Percentiles rank a stretch among this genome's conserved stretches.
Conservation (phyloP, 1,139 yeast genomes). For the Sugiyamaella japonica region DNA sequence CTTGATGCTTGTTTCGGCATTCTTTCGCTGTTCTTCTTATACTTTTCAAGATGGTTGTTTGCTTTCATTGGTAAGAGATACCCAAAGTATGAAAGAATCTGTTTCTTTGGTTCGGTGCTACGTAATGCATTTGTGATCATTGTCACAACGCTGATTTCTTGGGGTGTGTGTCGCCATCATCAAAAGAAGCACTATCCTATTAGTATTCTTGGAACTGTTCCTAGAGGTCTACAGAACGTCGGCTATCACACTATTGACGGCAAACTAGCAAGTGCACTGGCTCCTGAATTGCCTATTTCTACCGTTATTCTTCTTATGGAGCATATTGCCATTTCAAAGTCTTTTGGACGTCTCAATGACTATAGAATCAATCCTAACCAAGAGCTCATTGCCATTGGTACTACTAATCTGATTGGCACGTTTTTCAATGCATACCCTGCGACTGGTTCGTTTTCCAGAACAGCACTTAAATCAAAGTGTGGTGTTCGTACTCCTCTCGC, state of each 20-base stretch:
- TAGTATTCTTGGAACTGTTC: slow-evolving; percentile 70
- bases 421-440: slow-evolving; percentile 94
- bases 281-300: slow-evolving; percentile 81
- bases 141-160: slow-evolving; percentile 72
- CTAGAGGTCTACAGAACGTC: slow-evolving; percentile 74
- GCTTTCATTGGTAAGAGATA: slow-evolving; percentile 63
- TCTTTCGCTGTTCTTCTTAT: slow-evolving; percentile 66
- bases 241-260: slow-evolving; percentile 69
- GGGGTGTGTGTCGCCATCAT: slow-evolving; percentile 54
- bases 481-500: slow-evolving; percentile 95
- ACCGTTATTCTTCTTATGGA: slow-evolving; percentile 79
- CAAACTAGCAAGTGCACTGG: slow-evolving; percentile 62
- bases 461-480: slow-evolving; percentile 92
- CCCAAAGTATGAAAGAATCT: slow-evolving; percentile 56
- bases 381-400: slow-evolving; percentile 92
- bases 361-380: slow-evolving; percentile 91
- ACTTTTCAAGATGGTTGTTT: slow-evolving; percentile 59
- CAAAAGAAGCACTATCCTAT: slow-evolving; percentile 48
- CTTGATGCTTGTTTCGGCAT: slow-evolving; percentile 90
- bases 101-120: slow-evolving; percentile 72
- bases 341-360: slow-evolving; percentile 90
- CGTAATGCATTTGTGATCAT: slow-evolving; percentile 82
- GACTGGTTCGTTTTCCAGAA: slow-evolving; percentile 93
- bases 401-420: slow-evolving; percentile 85
- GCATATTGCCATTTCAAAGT: slow-evolving; percentile 91